Conservation (phyloP, 2,329 filamentous ascomycete genomes). For the Calonectria hawksworthii region DNA sequence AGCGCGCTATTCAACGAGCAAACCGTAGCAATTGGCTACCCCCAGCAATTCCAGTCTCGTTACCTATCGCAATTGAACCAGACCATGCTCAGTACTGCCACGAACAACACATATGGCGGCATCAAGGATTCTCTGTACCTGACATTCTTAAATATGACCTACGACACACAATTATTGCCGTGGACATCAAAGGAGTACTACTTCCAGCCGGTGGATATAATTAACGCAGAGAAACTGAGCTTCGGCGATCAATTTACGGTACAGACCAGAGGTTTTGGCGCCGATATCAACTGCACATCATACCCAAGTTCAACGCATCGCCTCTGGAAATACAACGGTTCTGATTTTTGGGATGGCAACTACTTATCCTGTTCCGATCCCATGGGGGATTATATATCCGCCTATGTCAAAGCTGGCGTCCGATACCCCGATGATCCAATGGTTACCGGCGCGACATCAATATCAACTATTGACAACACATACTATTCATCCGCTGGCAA, state of each 20-base stretch:
- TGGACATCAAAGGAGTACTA: constrained; percentile 13
- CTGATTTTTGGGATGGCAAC: too few species aligned
- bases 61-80: neutral
- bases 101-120: too few species aligned
- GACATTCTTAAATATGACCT: neutral
- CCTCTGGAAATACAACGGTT: too few species aligned
- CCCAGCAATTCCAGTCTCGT: neutral
- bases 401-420: too few species aligned
- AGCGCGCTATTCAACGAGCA: constrained; percentile 18
- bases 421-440: too few species aligned
- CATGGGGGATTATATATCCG: neutral
- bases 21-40: neutral
- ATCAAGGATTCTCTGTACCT: neutral
- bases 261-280: constrained; percentile 3
- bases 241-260: neutral
- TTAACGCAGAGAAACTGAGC: neutral
- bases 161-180: neutral
- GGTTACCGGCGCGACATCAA: too few species aligned
- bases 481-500: too few species aligned
- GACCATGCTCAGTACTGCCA: neutral
- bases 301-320: neutral
- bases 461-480: too few species aligned
- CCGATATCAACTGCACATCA: constrained; percentile 12
- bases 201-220: constrained; percentile 2
- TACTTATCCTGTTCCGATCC: neutral